phyloP scores from a whole-genome alignment of 306 rosid species.

The Delonix regia region DNA sequence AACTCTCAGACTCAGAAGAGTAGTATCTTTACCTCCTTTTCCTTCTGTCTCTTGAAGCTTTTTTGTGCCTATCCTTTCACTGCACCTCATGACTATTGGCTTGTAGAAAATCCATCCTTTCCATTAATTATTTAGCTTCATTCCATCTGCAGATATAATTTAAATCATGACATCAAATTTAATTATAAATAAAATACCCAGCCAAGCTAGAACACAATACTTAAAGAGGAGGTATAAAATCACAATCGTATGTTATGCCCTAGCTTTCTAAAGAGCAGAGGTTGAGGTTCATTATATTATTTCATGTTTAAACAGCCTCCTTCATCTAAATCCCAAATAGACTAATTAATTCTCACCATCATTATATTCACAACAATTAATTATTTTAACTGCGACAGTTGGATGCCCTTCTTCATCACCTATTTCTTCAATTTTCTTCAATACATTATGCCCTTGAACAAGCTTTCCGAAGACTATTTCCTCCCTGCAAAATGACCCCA shows the following conservation, averaged over 20 bases:
- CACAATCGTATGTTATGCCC: neutral
- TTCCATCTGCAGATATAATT: slow-evolving; percentile 53
- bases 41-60: slow-evolving; percentile 64
- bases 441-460: slow-evolving; percentile 67
- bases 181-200: neutral
- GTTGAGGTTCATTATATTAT: neutral
- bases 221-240: neutral
- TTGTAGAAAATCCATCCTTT: slow-evolving; percentile 58
- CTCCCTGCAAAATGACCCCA: slow-evolving; percentile 58
- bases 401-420: slow-evolving; percentile 81
- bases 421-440: slow-evolving; percentile 75
- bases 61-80: slow-evolving; percentile 65
- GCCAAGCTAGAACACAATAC: neutral
- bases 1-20: slow-evolving; percentile 73
- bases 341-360: slow-evolving; percentile 54
- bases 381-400: slow-evolving; percentile 83
- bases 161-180: slow-evolving; percentile 12
- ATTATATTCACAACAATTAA: slow-evolving; percentile 77
- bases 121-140: slow-evolving; percentile 49
- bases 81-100: slow-evolving; percentile 55
- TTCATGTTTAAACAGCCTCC: neutral
- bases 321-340: neutral
- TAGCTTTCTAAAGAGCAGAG: neutral
- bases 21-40: slow-evolving; percentile 66
- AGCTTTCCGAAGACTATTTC: slow-evolving; percentile 85